Percentiles rank a stretch among this genome's conserved stretches.
phyloP scores from a whole-genome alignment of 2,329 filamentous ascomycete species.

The Cylindrodendrum hubeiense region DNA sequence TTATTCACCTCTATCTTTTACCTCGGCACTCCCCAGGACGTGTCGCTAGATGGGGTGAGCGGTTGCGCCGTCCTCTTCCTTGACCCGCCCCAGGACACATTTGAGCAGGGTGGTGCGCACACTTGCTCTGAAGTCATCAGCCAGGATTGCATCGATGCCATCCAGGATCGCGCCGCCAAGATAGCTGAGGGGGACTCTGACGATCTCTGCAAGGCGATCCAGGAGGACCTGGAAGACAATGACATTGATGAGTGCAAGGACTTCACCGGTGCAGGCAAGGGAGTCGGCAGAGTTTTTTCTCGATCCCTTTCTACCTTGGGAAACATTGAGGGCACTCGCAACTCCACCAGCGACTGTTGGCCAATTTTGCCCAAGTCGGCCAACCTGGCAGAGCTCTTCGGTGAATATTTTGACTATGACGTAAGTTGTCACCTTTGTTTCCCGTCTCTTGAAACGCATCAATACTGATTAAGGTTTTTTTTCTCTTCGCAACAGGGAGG shows the following conservation, averaged over 20 bases:
- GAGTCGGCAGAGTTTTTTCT: background rate
- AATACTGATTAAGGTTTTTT: background rate
- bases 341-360: conserved; percentile 9
- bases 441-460: background rate
- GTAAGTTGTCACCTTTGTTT: background rate
- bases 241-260: background rate
- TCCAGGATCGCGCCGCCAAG: background rate
- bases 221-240: background rate
- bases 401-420: background rate
- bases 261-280: background rate
- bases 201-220: background rate
- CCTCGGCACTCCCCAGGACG: conserved; percentile 1
- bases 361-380: conserved; percentile 7
- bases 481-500: conserved; percentile 1
- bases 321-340: background rate
- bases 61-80: conserved; percentile 5
- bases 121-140: conserved; percentile 3
- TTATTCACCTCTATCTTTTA: conserved; percentile 1
- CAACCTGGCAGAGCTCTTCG: conserved; percentile 1
- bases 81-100: background rate
- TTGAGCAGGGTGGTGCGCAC: background rate
- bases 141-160: conserved; percentile 3
- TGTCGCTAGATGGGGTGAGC: background rate
- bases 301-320: background rate
- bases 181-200: background rate